phyloP scores from a whole-genome alignment of 176 grass and related monocot species.

The Cymbopogon citratus region DNA sequence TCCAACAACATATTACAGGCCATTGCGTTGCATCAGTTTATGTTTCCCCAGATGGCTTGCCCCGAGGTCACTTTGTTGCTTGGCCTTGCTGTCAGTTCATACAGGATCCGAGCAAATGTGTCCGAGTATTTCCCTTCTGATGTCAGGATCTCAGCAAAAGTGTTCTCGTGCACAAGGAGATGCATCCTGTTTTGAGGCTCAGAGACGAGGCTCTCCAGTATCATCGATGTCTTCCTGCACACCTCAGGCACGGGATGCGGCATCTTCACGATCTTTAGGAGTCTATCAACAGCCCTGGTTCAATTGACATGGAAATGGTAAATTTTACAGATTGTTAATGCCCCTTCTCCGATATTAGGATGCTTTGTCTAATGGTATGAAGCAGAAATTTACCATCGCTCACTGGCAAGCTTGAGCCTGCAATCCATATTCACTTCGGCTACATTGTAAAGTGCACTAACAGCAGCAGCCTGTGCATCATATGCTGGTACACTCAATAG shows the following conservation, averaged over 20 bases:
- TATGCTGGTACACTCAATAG: constrained; percentile 79
- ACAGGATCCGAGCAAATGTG: constrained; percentile 89
- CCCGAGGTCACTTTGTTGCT: constrained; percentile 71
- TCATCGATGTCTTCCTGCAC: constrained; percentile 87
- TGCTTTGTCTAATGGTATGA: constrained; percentile 9
- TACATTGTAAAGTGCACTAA: constrained; percentile 89
- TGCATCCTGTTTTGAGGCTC: constrained; percentile 85
- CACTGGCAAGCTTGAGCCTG: constrained; percentile 80
- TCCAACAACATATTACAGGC: neutral
- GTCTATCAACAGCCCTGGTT: constrained; percentile 88
- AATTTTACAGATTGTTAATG: neutral
- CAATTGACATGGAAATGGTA: constrained; percentile 9
- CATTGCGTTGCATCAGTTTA: constrained; percentile 44
- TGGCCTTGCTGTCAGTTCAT: constrained; percentile 78
- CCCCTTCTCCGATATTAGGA: neutral
- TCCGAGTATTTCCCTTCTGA: constrained; percentile 75
- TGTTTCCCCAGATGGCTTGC: constrained; percentile 90
- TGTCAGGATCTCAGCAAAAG: constrained; percentile 84
- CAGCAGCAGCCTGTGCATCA: constrained; percentile 93
- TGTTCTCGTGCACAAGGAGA: constrained; percentile 85
- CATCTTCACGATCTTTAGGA: constrained; percentile 77
- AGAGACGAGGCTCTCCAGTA: constrained; percentile 83
- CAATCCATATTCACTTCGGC: constrained; percentile 97
- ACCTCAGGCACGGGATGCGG: constrained; percentile 79
- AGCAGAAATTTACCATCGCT: constrained; percentile 62